These are phyloP conservation scores for Dendrocalamus latiflorus DNA, from an alignment of 202 grass and related monocot genomes.

Conservation along the genomic window DNA sequence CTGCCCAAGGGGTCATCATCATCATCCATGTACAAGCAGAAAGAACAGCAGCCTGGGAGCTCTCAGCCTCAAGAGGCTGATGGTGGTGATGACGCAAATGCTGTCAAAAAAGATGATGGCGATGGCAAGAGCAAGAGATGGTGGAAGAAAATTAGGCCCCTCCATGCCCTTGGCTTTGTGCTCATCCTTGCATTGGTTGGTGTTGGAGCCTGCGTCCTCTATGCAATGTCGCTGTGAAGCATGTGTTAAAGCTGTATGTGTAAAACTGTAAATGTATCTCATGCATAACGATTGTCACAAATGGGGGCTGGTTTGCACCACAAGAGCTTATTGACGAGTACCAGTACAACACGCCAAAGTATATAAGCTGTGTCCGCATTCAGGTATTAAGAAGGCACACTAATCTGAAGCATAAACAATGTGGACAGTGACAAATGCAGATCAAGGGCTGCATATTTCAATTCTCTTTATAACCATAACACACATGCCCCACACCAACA, in stretches of 20 bases:
- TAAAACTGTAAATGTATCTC: background rate
- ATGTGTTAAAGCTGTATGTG: background rate
- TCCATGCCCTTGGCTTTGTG: conserved; percentile 25
- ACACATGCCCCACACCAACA: background rate
- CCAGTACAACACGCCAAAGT: background rate
- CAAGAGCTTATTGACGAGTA: background rate
- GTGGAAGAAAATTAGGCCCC: conserved; percentile 27
- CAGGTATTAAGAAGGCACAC: background rate
- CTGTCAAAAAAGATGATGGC: background rate
- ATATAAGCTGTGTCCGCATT: background rate
- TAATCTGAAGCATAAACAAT: background rate
- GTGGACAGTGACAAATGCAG: background rate
- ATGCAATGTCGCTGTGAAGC: conserved; percentile 11
- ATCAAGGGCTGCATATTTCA: background rate
- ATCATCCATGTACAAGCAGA: background rate
- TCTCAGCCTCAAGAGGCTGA: background rate
- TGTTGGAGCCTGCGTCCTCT: conserved; percentile 20
- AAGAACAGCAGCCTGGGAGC: background rate
- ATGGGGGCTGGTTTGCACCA: background rate
- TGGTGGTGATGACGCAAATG: background rate
- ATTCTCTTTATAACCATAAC: background rate
- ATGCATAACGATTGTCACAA: background rate
- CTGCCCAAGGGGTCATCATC: conserved; percentile 29
- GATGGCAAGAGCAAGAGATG: conserved; percentile 14
- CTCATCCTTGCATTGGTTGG: conserved; percentile 25